Evolutionary conservation across 2,329 filamentous ascomycete species (phyloP).

Genomic region (Zalaria sp.): DNA sequence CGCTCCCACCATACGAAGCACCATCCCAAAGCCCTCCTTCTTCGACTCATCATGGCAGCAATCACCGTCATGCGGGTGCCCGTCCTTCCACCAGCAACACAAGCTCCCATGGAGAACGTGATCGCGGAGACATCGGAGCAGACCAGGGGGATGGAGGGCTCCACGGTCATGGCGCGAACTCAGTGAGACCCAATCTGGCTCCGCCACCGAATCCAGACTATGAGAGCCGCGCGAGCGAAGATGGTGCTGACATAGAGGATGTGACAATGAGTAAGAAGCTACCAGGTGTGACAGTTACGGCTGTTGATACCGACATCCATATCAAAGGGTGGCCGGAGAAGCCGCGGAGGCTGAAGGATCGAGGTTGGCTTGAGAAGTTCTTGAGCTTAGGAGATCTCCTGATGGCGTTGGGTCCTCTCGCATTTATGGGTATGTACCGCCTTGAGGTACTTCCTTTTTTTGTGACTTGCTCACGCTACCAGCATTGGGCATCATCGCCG

Average conservation of each 20-base stretch:
- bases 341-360: conserved; percentile 3
- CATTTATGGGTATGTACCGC: conserved; percentile 18
- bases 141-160: no score
- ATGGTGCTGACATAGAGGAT: background rate
- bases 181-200: no score
- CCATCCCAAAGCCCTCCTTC: background rate
- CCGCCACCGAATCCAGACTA: no score
- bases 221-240: no score
- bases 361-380: background rate
- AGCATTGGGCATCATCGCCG: conserved; percentile 16
- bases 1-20: background rate
- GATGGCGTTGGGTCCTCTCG: conserved; percentile 16
- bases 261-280: background rate
- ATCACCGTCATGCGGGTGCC: no score
- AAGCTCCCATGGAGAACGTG: no score
- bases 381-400: conserved; percentile 13
- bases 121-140: no score
- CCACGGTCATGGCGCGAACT: no score
- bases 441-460: background rate
- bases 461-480: background rate
- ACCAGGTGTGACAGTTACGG: background rate
- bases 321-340: conserved; percentile 5
- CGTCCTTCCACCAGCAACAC: no score
- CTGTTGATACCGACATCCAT: background rate
- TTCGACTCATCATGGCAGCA: background rate